A percentile compares a stretch with the other conserved stretches of the same genome.
Evolutionary conservation across 2,329 filamentous ascomycete genomes (phyloP).

Genomic region (Pezicula rhizophila): DNA sequence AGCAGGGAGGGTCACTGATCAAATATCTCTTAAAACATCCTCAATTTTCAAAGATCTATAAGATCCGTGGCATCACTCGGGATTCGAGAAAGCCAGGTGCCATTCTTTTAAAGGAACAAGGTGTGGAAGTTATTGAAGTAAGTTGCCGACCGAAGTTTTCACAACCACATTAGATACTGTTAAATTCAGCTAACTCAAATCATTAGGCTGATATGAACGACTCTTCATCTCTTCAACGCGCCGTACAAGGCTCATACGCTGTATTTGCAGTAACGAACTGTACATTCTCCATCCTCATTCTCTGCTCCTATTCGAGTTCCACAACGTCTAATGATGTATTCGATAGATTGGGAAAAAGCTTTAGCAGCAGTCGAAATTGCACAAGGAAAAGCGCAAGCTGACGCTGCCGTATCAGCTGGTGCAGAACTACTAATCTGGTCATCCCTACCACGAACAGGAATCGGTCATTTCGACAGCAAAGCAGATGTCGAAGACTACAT

Average conservation of each 20-base stretch:
- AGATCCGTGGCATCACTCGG: conserved; percentile 40
- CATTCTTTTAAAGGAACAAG: conserved; percentile 30
- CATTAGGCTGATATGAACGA: conserved; percentile 8
- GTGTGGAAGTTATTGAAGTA: conserved; percentile 34
- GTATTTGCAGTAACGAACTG: conserved; percentile 31
- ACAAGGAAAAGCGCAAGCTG: neutral
- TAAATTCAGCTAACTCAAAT: too few species aligned
- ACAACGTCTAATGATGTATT: too few species aligned
- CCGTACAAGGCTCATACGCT: conserved; percentile 28
- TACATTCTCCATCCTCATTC: too few species aligned
- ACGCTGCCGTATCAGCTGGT: conserved; percentile 17
- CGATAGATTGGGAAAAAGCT: conserved; percentile 17
- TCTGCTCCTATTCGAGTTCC: too few species aligned
- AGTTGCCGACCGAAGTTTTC: too few species aligned
- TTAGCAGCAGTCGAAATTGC: neutral
- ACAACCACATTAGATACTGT: too few species aligned
- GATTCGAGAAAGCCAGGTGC: conserved; percentile 34
- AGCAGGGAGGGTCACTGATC: conserved; percentile 44
- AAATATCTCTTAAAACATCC: conserved; percentile 38
- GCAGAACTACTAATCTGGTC: conserved; percentile 37
- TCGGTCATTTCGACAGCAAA: conserved; percentile 28
- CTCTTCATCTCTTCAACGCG: conserved; percentile 9
- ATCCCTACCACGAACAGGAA: conserved; percentile 24
- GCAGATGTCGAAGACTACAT: conserved; percentile 24
- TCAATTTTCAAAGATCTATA: conserved; percentile 38